These are phyloP conservation scores for Trichoderma virens DNA, from an alignment of 495 filamentous ascomycete species.

Conservation along the genomic window DNA sequence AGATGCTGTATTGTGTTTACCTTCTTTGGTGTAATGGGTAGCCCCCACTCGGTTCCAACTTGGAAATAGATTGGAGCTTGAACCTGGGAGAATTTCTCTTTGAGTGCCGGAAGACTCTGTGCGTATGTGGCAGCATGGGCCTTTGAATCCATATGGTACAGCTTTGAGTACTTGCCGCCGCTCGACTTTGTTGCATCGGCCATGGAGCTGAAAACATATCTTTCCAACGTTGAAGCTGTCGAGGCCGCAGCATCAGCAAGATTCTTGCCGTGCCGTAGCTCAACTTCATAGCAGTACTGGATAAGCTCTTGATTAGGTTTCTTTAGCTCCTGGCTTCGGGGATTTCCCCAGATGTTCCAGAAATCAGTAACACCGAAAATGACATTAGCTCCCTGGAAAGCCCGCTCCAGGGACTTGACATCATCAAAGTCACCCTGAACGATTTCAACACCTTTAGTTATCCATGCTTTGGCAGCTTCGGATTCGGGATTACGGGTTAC, in stretches of 20 bases:
- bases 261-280: slow-evolving; percentile 45
- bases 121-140: neutral
- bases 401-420: slow-evolving; percentile 26
- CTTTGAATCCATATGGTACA: slow-evolving; percentile 11
- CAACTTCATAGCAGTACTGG: slow-evolving; percentile 31
- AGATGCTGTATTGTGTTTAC: neutral
- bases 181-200: neutral
- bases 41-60: neutral
- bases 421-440: slow-evolving; percentile 37
- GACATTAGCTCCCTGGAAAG: slow-evolving; percentile 36
- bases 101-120: neutral
- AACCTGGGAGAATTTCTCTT: slow-evolving; percentile 3
- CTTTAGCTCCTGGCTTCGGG: slow-evolving; percentile 18
- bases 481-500: slow-evolving; percentile 39
- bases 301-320: slow-evolving; percentile 1
- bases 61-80: slow-evolving; percentile 9
- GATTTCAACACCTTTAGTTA: slow-evolving; percentile 33
- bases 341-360: slow-evolving; percentile 30
- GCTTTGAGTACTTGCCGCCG: neutral
- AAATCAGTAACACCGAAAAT: slow-evolving; percentile 48
- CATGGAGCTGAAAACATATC: neutral
- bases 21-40: slow-evolving; percentile 2
- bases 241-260: slow-evolving; percentile 44
- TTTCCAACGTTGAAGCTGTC: neutral
- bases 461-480: slow-evolving; percentile 29